Evolutionary conservation across 2,329 filamentous ascomycete species (phyloP), one percentile per base, ranked within the genome.

Genomic region (Fusarium humuli): DNA sequence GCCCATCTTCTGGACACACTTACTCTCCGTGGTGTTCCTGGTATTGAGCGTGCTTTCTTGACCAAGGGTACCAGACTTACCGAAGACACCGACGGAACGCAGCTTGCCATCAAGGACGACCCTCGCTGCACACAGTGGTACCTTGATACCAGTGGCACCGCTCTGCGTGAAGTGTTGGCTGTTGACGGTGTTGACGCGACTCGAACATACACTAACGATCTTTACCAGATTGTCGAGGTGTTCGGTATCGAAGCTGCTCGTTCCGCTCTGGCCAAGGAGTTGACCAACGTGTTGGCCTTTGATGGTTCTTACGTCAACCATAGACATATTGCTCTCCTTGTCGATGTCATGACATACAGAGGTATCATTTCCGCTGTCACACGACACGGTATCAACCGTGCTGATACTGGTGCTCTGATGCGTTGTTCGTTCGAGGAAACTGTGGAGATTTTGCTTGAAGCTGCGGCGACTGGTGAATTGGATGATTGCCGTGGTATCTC

Each of bases 241-340:
- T 96, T 99, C 69, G 96, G 96, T 78, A 99, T 99, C 70, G 96
- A 99, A 79, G 97, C 94, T 71, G 94, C 94, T 66, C 92, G 96
- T 76, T 90, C 92, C 49, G 92, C 94, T 57, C 86, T 99, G 61
- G 90, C 97, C 73, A 91, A 92, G 67, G 97, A 99, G 79, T 82
- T 99, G 85, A 94, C 92, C 30, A 91, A 94, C 77, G 96, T 99
- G 78, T 83, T 99, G 83, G 94, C 96, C 27, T 99, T 99, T 79
- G 96, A 98, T 79, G 97, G 97, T 88, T 98, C 96, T 16, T 99
- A 99, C 80, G 96, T 99, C 87, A 99, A 99, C 81, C 94, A 98
- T 83, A 94, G 96, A 77, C 96, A 99, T 84, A 90, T 99, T 84
- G 93, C 94, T 49, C 89, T 99, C 37, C 87, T 99, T 56, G 94